Percentiles rank a stretch among this genome's conserved stretches.
phyloP scores from a whole-genome alignment of 2,329 filamentous ascomycete species.

The Fusarium sp. region DNA sequence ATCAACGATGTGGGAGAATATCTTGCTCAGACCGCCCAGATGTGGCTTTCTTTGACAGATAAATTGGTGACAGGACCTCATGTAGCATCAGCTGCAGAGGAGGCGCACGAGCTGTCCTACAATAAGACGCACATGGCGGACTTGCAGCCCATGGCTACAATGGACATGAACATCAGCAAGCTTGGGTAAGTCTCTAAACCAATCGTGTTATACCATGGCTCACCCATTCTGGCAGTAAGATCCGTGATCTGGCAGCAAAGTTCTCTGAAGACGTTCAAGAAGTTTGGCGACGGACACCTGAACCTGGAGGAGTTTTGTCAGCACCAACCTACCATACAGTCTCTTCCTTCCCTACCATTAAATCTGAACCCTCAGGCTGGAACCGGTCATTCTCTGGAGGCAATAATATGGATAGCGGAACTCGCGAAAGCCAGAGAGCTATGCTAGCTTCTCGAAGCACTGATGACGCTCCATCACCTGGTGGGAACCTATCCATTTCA shows the following conservation, averaged over 20 bases:
- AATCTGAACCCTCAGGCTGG: constrained; percentile 35
- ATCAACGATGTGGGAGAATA: constrained; percentile 52
- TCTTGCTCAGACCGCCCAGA: constrained; percentile 47
- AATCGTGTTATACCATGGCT: constrained; percentile 13
- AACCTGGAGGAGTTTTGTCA: constrained; percentile 18
- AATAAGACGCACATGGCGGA: constrained; percentile 44
- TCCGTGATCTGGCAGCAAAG: constrained; percentile 48
- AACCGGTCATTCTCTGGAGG: constrained; percentile 23
- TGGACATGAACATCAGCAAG: constrained; percentile 49
- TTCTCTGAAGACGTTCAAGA: constrained; percentile 50
- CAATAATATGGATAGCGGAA: constrained; percentile 36
- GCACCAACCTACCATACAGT: constrained; percentile 33
- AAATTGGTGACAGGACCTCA: constrained; percentile 48
- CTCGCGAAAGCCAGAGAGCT: constrained; percentile 37
- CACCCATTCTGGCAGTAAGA: constrained; percentile 44
- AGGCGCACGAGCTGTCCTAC: constrained; percentile 45
- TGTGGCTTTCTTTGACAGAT: constrained; percentile 50
- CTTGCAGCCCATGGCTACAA: constrained; percentile 41
- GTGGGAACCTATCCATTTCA: constrained; percentile 41
- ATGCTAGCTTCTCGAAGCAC: constrained; percentile 37
- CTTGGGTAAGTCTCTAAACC: constrained; percentile 46
- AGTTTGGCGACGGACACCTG: constrained; percentile 43
- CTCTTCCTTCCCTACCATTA: constrained; percentile 40
- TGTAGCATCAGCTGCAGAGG: constrained; percentile 43
- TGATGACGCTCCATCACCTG: constrained; percentile 23